These are phyloP conservation scores for Boletus nobilissimus DNA, from an alignment of 1,284 basidiomycete genomes.

Conservation along the genomic window DNA sequence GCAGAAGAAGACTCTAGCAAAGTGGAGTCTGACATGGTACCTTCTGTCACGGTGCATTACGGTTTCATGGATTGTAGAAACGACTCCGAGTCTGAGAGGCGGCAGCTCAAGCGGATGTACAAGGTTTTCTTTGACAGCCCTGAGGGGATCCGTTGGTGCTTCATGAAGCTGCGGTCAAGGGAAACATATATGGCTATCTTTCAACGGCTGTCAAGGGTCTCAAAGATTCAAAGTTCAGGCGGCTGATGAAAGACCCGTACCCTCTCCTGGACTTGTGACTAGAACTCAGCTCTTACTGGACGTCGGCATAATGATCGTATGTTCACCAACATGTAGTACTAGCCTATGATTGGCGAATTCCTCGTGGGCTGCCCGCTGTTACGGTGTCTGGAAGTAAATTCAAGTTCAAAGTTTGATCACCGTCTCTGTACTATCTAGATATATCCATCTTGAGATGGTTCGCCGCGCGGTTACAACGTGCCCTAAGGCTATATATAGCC, in stretches of 20 bases:
- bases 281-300: neutral
- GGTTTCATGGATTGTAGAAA: slow-evolving; percentile 16
- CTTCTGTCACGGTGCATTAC: slow-evolving; percentile 9
- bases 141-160: slow-evolving; percentile 12
- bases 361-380: too few species aligned
- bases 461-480: too few species aligned
- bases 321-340: too few species aligned
- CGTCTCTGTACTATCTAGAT: too few species aligned
- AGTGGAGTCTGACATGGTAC: neutral
- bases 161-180: slow-evolving; percentile 19
- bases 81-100: slow-evolving; percentile 12
- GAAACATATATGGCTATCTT: slow-evolving; percentile 11
- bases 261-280: slow-evolving; percentile 15
- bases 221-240: slow-evolving; percentile 4
- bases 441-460: too few species aligned
- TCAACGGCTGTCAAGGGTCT: slow-evolving; percentile 12
- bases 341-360: too few species aligned
- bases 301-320: too few species aligned
- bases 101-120: slow-evolving; percentile 20
- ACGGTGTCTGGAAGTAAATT: too few species aligned
- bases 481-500: too few species aligned
- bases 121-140: slow-evolving; percentile 12
- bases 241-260: slow-evolving; percentile 19
- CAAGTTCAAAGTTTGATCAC: too few species aligned
- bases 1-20: slow-evolving; percentile 7